Conservation (phyloP, 208 protist species). For the Trypanosomatidae sp. region DNA sequence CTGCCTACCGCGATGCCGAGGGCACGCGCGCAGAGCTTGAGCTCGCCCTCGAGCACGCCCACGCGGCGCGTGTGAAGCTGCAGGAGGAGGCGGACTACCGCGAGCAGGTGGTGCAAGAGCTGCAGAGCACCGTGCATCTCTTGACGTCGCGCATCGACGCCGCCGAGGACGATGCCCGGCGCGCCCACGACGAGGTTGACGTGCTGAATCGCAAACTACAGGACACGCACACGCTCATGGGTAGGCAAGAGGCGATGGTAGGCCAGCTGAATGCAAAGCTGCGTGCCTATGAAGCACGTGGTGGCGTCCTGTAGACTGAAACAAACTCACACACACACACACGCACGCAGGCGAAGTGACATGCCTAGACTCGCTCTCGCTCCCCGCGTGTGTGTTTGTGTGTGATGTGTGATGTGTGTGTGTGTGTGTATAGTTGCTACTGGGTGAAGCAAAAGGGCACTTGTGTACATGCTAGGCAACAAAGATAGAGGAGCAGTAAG, state of each 20-base stretch:
- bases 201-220: conserved; percentile 57
- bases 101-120: conserved; percentile 63
- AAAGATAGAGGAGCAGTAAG: neutral
- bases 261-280: conserved; percentile 72
- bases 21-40: conserved; percentile 27
- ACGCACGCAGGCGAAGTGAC: neutral
- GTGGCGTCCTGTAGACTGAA: conserved; percentile 5
- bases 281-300: conserved; percentile 61
- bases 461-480: too few species aligned
- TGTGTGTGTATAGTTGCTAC: too few species aligned
- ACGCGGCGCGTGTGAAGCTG: conserved; percentile 34
- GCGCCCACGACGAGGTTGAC: conserved; percentile 58
- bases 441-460: too few species aligned
- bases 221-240: conserved; percentile 67
- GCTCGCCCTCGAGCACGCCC: conserved; percentile 37
- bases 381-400: too few species aligned
- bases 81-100: conserved; percentile 54
- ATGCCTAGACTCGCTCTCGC: neutral
- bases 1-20: conserved; percentile 31
- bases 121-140: conserved; percentile 73
- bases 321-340: conserved; percentile 3
- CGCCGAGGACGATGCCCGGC: conserved; percentile 60
- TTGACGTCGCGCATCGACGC: conserved; percentile 50
- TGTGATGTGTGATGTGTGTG: too few species aligned
- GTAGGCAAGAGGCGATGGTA: conserved; percentile 66